Base-by-base conservation (phyloP, 257 asterid species). In the Nicotiana knightiana region DNA sequence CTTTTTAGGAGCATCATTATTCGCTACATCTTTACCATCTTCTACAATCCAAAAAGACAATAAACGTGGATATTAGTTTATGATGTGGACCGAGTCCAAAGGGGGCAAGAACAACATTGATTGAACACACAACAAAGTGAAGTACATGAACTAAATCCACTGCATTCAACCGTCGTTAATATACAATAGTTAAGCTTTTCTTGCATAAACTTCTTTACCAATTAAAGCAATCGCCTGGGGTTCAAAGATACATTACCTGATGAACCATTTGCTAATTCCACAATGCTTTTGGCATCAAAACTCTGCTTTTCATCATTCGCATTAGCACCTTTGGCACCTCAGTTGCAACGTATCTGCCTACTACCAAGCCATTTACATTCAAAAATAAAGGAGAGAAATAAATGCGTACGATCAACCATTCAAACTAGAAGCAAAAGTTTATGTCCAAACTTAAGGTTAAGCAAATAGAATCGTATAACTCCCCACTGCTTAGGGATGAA, bases 271-370 rank as follows among this genome's bases (percentile, higher is more conserved):
- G 98, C 87, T 79, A 95, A 91, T 83, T 93, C 98, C 84, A 93
- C 92, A 26, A 91, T 94, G 83, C 97, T 93, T 89, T 92, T 95
- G 77, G 91, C 83, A 83, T 95, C 99, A 67, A 93, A 88, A 80
- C 71, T 91, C 88, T 85, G 97, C 83, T 91, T 88, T 80, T 95
- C 98, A 63, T 95, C 99, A 80, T 89, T 89, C 82, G 88, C 62
- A 73, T 88, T 91, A 73, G 95, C 98, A 84, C 97, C 97, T 86
- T 95, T 95, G 13, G 98, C 77, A 63, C 98, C 99, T 98, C 99
- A 95, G 86, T 95, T 95, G 83, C 99, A 95, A 58, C 99, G 97
- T 75, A 95, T 95, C n/a, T n/a, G n/a, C n/a, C n/a, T n/a, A n/a
- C 88, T 95, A 43, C 98, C 98, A 81, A 95, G 97, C 98, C 98